These are phyloP conservation scores for Geotrichum histeridarum DNA, from an alignment of 1,139 yeast genomes.

Conservation along the genomic window DNA sequence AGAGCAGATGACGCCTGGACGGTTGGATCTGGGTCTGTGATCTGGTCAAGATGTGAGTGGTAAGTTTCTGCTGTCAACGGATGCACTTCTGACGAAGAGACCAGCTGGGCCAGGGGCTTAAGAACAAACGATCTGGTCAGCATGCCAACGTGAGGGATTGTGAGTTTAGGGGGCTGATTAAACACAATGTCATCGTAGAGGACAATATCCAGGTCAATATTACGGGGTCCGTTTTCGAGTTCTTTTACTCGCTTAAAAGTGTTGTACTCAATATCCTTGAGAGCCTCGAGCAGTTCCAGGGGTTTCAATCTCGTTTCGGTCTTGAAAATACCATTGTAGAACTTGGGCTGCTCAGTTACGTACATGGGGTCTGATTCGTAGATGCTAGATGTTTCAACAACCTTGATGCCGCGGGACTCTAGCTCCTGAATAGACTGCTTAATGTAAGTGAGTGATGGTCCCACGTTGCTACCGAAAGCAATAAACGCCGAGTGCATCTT, in stretches of 20 bases:
- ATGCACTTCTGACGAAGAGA: conserved; percentile 60
- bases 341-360: conserved; percentile 69
- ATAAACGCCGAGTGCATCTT: conserved; percentile 55
- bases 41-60: conserved; percentile 59
- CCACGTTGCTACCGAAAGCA: conserved; percentile 88
- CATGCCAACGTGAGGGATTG: conserved; percentile 83
- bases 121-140: conserved; percentile 85
- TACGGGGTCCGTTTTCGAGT: conserved; percentile 85
- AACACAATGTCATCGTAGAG: conserved; percentile 57
- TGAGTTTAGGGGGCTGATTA: conserved; percentile 51
- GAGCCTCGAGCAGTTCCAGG: conserved; percentile 50
- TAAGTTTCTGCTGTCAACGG: conserved; percentile 83
- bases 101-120: conserved; percentile 77
- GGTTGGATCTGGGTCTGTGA: conserved; percentile 40
- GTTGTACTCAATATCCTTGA: conserved; percentile 75
- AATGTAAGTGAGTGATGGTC: conserved; percentile 63
- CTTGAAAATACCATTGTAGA: conserved; percentile 76
- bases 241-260: conserved; percentile 67
- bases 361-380: conserved; percentile 94
- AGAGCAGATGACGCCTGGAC: conserved; percentile 33
- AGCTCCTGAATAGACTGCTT: conserved; percentile 52
- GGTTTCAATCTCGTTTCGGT: conserved; percentile 58
- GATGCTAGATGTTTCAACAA: conserved; percentile 64
- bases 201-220: conserved; percentile 82
- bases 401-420: conserved; percentile 41